Percentiles rank a stretch among this genome's conserved stretches.
Evolutionary conservation across 2,329 filamentous ascomycete genomes (phyloP).

Genomic region (Curvularia sp.): DNA sequence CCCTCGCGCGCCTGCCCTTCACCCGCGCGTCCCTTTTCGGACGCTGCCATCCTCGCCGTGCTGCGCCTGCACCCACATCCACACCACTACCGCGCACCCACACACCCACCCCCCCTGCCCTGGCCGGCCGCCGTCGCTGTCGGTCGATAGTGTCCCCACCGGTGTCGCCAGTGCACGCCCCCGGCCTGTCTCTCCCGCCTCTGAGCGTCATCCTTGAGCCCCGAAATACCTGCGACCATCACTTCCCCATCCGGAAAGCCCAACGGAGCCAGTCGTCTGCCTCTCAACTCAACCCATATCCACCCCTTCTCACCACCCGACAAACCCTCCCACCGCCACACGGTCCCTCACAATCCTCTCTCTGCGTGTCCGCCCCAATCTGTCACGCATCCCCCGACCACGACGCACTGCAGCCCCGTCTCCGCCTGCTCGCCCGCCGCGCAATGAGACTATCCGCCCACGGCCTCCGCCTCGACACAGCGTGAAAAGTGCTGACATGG

Average conservation of each 20-base stretch:
- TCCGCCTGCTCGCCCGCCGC: constrained; percentile 20
- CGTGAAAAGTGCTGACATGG: constrained; percentile 38
- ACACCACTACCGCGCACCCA: not conserved
- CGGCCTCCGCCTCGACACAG: constrained; percentile 21
- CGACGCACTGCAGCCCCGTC: too few species aligned
- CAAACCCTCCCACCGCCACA: constrained; percentile 4
- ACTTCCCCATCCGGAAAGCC: constrained; percentile 21
- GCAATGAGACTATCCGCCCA: constrained; percentile 39
- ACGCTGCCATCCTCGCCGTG: too few species aligned
- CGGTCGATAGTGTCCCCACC: constrained; percentile 20
- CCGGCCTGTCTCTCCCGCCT: constrained; percentile 22
- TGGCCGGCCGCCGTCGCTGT: not conserved
- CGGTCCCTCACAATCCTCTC: not conserved
- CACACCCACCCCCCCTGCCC: not conserved
- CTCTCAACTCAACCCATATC: constrained; percentile 29
- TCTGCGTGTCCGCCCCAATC: not conserved
- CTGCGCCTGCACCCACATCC: too few species aligned
- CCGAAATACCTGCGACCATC: constrained; percentile 27
- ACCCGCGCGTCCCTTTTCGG: too few species aligned
- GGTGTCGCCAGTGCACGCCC: constrained; percentile 6
- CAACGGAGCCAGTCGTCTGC: constrained; percentile 22
- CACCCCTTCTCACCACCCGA: constrained; percentile 18
- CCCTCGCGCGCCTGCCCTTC: too few species aligned
- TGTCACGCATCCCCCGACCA: not conserved
- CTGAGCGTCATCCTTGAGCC: constrained; percentile 27